These are phyloP conservation scores for Apophysomyces variabilis DNA, from an alignment of 371 early-diverging fungal genomes.

Conservation along the genomic window DNA sequence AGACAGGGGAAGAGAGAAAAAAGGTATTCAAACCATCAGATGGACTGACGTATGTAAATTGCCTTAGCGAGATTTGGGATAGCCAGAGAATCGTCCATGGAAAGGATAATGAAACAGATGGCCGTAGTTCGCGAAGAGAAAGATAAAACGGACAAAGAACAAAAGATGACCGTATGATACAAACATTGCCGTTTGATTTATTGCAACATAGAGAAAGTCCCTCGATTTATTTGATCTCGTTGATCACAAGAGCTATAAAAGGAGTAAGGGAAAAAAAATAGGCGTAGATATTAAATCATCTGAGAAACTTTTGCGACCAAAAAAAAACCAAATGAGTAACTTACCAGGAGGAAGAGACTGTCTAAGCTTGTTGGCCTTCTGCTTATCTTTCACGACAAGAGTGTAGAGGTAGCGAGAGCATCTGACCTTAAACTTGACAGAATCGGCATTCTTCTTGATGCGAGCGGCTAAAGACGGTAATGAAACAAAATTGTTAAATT, in stretches of 20 bases:
- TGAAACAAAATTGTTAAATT: too few species aligned
- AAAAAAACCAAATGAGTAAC: slow-evolving; percentile 10
- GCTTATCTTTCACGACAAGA: slow-evolving; percentile 92
- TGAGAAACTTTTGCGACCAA: background rate
- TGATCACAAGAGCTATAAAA: slow-evolving; percentile 34
- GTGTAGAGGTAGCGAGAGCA: slow-evolving; percentile 98
- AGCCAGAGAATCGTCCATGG: slow-evolving; percentile 19
- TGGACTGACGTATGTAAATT: background rate
- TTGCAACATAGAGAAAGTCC: slow-evolving; percentile 12
- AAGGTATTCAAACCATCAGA: background rate
- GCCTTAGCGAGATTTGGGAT: background rate
- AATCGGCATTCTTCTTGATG: slow-evolving; percentile 96
- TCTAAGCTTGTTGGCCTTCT: slow-evolving; percentile 96
- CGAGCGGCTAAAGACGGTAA: slow-evolving; percentile 66
- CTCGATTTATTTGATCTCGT: slow-evolving; percentile 35
- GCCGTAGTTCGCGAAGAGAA: slow-evolving; percentile 18
- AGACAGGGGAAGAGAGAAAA: background rate
- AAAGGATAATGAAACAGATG: slow-evolving; percentile 29
- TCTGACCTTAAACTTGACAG: slow-evolving; percentile 99
- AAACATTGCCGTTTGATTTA: slow-evolving; percentile 6
- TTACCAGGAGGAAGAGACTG: slow-evolving; percentile 90
- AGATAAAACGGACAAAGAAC: slow-evolving; percentile 16
- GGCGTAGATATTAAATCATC: background rate
- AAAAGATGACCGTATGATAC: slow-evolving; percentile 19
- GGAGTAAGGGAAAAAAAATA: background rate